These are phyloP conservation scores for Tetrahymena malaccensis DNA, from an alignment of 73 alveolate genomes.

Conservation along the genomic window DNA sequence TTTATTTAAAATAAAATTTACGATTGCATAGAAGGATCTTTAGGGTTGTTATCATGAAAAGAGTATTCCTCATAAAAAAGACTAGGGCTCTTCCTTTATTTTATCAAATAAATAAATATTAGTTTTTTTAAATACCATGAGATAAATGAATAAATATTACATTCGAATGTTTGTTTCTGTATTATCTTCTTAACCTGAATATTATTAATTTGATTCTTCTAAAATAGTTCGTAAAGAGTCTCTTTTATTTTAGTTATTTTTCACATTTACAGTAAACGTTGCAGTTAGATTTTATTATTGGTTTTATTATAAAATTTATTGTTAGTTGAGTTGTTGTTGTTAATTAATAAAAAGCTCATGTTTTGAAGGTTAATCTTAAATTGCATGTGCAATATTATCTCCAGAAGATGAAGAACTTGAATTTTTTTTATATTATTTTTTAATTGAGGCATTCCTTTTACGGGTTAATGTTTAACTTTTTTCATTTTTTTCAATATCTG, in stretches of 20 bases:
- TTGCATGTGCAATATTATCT: not conserved
- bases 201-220: not conserved
- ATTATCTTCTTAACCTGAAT: not conserved
- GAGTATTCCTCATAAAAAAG: not conserved
- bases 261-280: not conserved
- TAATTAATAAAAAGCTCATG: not conserved
- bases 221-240: not conserved
- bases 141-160: not conserved
- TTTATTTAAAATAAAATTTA: not conserved
- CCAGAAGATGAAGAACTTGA: not conserved
- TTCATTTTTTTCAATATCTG: not conserved
- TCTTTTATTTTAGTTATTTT: not conserved
- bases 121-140: not conserved
- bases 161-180: not conserved
- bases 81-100: not conserved
- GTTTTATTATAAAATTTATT: not conserved
- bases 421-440: not conserved
- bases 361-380: not conserved
- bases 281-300: not conserved
- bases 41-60: not conserved
- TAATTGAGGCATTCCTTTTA: not conserved
- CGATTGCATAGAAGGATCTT: not conserved
- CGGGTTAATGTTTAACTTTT: not conserved
- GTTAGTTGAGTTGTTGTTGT: not conserved
- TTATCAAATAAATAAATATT: not conserved